phyloP scores from a whole-genome alignment of 306 rosid genomes.

The Prunus kanzakura region DNA sequence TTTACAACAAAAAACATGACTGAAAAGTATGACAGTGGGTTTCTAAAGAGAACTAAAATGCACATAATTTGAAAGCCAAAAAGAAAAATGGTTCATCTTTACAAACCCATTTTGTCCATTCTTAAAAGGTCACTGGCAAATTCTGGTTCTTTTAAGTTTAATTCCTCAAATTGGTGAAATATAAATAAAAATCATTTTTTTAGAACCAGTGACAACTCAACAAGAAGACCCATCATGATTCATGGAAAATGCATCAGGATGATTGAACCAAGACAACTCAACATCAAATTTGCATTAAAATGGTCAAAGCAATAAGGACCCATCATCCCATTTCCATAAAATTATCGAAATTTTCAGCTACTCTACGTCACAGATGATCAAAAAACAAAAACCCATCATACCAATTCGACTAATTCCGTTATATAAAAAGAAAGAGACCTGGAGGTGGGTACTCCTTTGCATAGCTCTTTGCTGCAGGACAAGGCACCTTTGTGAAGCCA shows the following conservation, averaged over 20 bases:
- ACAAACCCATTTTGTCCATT: neutral
- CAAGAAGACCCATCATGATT: neutral
- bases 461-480: constrained; percentile 84
- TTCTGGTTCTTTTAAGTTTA: neutral
- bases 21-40: neutral
- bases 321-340: neutral
- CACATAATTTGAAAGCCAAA: neutral
- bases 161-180: neutral
- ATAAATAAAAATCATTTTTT: neutral
- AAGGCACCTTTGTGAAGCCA: constrained; percentile 98
- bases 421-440: constrained; percentile 36
- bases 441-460: constrained; percentile 74
- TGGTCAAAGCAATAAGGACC: neutral
- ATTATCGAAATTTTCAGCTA: neutral
- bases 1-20: neutral
- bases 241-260: neutral
- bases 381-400: constrained; percentile 10
- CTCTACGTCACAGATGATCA: neutral
- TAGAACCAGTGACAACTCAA: neutral
- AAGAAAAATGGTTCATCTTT: neutral
- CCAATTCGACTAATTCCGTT: neutral
- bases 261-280: neutral
- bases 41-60: neutral
- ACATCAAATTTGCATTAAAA: neutral
- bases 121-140: neutral